Evolutionary conservation across 2,329 filamentous ascomycete species (phyloP).

Genomic region (Monosporascus sp.): DNA sequence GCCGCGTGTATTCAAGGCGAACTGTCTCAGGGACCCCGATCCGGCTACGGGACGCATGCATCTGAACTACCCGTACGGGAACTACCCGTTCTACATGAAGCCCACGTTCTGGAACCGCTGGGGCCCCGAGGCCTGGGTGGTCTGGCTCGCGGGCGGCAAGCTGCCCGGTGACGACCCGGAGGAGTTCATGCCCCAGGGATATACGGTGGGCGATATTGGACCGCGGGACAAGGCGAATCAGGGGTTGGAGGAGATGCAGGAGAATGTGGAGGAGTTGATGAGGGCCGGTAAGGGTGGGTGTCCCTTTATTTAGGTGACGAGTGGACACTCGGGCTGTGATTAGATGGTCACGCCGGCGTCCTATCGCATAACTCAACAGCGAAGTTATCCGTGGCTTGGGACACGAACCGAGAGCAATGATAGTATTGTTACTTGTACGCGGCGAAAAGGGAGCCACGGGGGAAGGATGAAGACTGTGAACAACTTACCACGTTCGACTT

Average conservation of each 20-base stretch:
- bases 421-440: no score
- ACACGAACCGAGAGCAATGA: no score
- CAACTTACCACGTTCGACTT: no score
- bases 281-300: slow-evolving; percentile 25
- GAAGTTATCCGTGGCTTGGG: no score
- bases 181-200: slow-evolving; percentile 43
- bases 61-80: slow-evolving; percentile 44
- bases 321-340: no score
- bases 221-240: slow-evolving; percentile 49
- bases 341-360: no score
- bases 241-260: slow-evolving; percentile 44
- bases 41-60: slow-evolving; percentile 48
- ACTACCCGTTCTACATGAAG: slow-evolving; percentile 60
- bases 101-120: slow-evolving; percentile 57
- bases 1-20: slow-evolving; percentile 46
- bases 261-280: slow-evolving; percentile 31
- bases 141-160: slow-evolving; percentile 37
- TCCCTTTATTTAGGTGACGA: slow-evolving; percentile 15
- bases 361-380: no score
- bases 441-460: no score
- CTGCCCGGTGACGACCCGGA: slow-evolving; percentile 39
- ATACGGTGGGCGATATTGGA: slow-evolving; percentile 55
- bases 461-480: no score
- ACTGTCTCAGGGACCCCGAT: slow-evolving; percentile 43
- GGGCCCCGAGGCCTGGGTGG: slow-evolving; percentile 50